Evolutionary conservation across 2,329 filamentous ascomycete genomes (phyloP), one percentile per base, ranked within the genome.

Genomic region (Pyricularia sp.): DNA sequence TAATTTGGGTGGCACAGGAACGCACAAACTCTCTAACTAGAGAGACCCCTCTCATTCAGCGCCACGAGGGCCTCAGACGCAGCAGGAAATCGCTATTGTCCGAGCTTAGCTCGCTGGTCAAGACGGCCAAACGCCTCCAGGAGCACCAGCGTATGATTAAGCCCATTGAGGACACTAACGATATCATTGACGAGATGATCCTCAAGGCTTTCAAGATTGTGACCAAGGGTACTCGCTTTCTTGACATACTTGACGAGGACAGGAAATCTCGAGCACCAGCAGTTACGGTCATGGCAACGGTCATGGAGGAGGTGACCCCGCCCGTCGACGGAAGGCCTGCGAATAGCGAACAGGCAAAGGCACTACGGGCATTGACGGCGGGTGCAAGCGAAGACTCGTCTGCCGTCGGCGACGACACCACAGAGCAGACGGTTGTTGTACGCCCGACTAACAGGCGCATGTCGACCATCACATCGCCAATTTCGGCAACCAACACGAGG

Each of bases 131-230:
- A 79, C 86, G 87, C 66, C 82, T 99, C 72, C 93, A 94, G 78
- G 92, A 94, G 74, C 84, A 87, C 71, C 88, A 92, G 69, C 84
- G 81, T 70, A 72, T 79, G 61, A 72, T 80, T 0, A 78, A 81
- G 17, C 81, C 84, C 0, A 77, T 80, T 0, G 85, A 90, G 33
- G 84, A 88, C 64, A 83, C 91, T 14, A 92, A 92, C 74, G 88
- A 91, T 73, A 87, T 94, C 69, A 87, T 97, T 69, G 94, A 98
- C 75, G 92, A 97, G 77, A 93, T 98, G 87, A 91, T 98, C 28
- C 81, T 97, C 68, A 95, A 94, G 78, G 94, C 94, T 0, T 98
- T 97, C 82, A 93, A 92, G 76, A 93, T 98, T 68, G 92, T 97
- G n/a, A 94, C 90, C 65, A 90, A 94, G 74, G 93, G 92, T 17